Percentiles rank a stretch among this genome's conserved stretches.
These are phyloP conservation scores for Jamesozyma hellenica DNA, from an alignment of 805 yeast genomes.

Conservation along the genomic window DNA sequence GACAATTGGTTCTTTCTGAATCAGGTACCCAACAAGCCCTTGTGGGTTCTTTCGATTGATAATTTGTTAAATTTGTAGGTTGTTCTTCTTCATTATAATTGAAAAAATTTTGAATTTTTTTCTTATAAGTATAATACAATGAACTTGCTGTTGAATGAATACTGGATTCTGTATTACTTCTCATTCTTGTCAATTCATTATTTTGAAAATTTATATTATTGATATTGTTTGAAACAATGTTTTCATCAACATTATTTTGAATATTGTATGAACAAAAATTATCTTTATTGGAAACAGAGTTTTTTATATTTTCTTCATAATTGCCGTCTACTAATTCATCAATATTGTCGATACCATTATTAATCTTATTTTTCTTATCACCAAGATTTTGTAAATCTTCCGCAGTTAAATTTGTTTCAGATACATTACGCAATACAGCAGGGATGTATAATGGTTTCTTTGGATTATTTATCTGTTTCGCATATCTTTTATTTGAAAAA, in stretches of 20 bases:
- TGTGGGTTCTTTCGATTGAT: constrained; percentile 21
- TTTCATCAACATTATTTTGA: background rate
- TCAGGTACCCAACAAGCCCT: constrained; percentile 70
- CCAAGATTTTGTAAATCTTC: constrained; percentile 21
- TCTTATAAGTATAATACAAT: constrained; percentile 4
- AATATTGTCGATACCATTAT: background rate
- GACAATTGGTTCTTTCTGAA: constrained; percentile 51
- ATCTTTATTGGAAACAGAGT: background rate
- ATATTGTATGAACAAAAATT: background rate
- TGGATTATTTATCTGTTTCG: constrained; percentile 69
- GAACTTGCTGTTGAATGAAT: constrained; percentile 21
- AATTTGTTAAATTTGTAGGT: too few relatives aligned
- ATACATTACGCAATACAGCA: constrained; percentile 62
- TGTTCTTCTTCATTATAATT: background rate
- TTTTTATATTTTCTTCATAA: background rate
- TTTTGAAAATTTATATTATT: background rate
- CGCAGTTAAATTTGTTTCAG: constrained; percentile 35
- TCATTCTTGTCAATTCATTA: background rate
- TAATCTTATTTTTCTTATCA: background rate
- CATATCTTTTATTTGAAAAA: constrained; percentile 6
- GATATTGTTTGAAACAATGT: background rate
- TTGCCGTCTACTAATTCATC: background rate
- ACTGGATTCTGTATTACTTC: constrained; percentile 8
- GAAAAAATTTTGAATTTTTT: constrained; percentile 1
- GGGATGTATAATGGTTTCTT: constrained; percentile 84